phyloP scores from a whole-genome alignment of 2,329 filamentous ascomycete species.

The Colletotrichum euphorbiae region DNA sequence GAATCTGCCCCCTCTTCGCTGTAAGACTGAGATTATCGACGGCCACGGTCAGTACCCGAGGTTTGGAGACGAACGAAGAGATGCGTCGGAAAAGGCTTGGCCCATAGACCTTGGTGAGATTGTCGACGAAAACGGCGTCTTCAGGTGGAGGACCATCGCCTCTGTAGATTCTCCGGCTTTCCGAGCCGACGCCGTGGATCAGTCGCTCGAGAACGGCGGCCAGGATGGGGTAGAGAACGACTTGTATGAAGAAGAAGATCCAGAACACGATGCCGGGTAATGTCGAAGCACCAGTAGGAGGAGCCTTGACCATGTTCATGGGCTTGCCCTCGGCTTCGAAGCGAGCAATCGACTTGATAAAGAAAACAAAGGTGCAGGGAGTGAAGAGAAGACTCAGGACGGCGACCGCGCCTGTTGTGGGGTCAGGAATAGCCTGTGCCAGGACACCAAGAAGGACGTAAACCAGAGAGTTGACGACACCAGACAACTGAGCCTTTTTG shows the following conservation, averaged over 20 bases:
- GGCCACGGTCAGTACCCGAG: slow-evolving; percentile 76
- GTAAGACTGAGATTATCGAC: slow-evolving; percentile 79
- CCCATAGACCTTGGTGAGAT: slow-evolving; percentile 82
- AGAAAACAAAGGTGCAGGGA: slow-evolving; percentile 89
- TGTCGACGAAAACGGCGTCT: slow-evolving; percentile 75
- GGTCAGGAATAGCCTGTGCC: slow-evolving; percentile 77
- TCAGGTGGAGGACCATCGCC: slow-evolving; percentile 51
- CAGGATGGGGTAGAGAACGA: slow-evolving; percentile 79
- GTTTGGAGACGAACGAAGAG: slow-evolving; percentile 58
- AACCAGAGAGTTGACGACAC: slow-evolving; percentile 80
- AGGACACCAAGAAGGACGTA: slow-evolving; percentile 83
- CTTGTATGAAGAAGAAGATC: slow-evolving; percentile 82
- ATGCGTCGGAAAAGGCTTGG: slow-evolving; percentile 71
- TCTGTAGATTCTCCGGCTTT: slow-evolving; percentile 58
- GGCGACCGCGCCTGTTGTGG: slow-evolving; percentile 72
- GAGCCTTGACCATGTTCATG: slow-evolving; percentile 70
- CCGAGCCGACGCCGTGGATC: slow-evolving; percentile 63
- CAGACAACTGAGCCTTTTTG: slow-evolving; percentile 86
- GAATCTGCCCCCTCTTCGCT: slow-evolving; percentile 82
- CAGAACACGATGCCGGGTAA: slow-evolving; percentile 82
- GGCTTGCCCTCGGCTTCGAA: slow-evolving; percentile 74
- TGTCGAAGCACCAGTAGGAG: slow-evolving; percentile 74
- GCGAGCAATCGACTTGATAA: slow-evolving; percentile 79
- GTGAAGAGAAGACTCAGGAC: slow-evolving; percentile 83
- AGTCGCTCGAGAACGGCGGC: slow-evolving; percentile 78